Conservation (phyloP, 192 early-diverging fungal genomes). For the Coemansia sp. region DNA sequence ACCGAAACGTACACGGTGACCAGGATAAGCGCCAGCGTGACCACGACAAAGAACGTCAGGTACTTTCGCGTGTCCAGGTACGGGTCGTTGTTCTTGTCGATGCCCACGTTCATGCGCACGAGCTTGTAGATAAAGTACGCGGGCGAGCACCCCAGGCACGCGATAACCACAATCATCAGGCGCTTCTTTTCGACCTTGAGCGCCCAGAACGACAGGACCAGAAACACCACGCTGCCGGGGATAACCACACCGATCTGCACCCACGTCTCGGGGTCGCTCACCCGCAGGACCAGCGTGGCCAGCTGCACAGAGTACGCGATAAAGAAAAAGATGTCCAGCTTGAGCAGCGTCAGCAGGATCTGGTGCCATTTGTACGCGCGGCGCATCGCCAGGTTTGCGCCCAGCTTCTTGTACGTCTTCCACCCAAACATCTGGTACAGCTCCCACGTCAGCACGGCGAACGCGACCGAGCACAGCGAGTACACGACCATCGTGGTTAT, state of each 20-base stretch:
- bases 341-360: constrained; percentile 77
- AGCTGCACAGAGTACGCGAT: constrained; percentile 76
- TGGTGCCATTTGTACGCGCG: constrained; percentile 75
- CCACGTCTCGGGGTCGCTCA: constrained; percentile 55
- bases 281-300: constrained; percentile 60
- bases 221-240: constrained; percentile 52
- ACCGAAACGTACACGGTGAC: constrained; percentile 45
- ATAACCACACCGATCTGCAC: constrained; percentile 58
- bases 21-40: constrained; percentile 48
- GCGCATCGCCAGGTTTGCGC: constrained; percentile 72
- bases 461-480: constrained; percentile 48
- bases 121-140: constrained; percentile 57
- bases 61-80: constrained; percentile 54
- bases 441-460: constrained; percentile 53
- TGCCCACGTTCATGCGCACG: constrained; percentile 54
- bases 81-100: constrained; percentile 47
- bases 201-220: constrained; percentile 53
- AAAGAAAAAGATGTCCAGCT: constrained; percentile 80
- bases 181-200: constrained; percentile 49
- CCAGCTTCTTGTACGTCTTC: constrained; percentile 82
- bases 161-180: constrained; percentile 52
- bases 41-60: constrained; percentile 54
- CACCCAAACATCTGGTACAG: constrained; percentile 81
- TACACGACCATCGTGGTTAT: constrained; percentile 53
- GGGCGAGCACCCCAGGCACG: constrained; percentile 42